Base-by-base conservation (phyloP, 345 rosid genomes). In the Stellera chamaejasme region DNA sequence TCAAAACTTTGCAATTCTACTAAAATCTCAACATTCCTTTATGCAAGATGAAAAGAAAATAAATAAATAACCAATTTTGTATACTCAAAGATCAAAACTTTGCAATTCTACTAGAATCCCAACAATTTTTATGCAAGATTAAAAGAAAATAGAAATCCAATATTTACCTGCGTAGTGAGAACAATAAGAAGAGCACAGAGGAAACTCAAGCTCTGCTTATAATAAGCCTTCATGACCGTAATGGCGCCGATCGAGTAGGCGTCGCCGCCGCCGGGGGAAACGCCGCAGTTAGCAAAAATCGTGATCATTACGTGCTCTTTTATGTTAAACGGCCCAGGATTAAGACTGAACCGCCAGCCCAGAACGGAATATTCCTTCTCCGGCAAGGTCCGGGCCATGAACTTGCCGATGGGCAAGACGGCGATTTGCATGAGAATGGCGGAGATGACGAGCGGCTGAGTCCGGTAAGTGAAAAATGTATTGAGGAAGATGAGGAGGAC, bases 221-320 rank as follows among this genome's bases (percentile, higher is more conserved):
- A 94, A 59, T 87, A 94, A 65, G 88, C 90, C 74, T 85, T 94
- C 99, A 94, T 94, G 45, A 94, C 96, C 10, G 96, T 87, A 36
- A 94, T 87, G 48, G 99, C 99, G 13, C 99, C 99, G 43, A 85
- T 90, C 16, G 99, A 94, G 74, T 90, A 90, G 15, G 99, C 99
- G 43, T 94, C 99, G 42, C 99, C 99, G 2, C 99, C 97, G 39
- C 99, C 99, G 10, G 2, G 25, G 16, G 97, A 69, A 7, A 94
- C 97, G 4, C 99, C 99, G 48, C 99, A 94, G 41, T 90, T 94
- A 10, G 99, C 97, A 26, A 94, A 94, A 13, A 94, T 71, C 16
- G 99, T 94, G 79, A 94, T 87, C 69, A 94, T 71, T 15, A 94
- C 99, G 25, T 94, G 99, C 79, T 94, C 99, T 66, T 94, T 94